phyloP scores from a whole-genome alignment of 2,329 filamentous ascomycete genomes.

The Elsinoe arachidis region DNA sequence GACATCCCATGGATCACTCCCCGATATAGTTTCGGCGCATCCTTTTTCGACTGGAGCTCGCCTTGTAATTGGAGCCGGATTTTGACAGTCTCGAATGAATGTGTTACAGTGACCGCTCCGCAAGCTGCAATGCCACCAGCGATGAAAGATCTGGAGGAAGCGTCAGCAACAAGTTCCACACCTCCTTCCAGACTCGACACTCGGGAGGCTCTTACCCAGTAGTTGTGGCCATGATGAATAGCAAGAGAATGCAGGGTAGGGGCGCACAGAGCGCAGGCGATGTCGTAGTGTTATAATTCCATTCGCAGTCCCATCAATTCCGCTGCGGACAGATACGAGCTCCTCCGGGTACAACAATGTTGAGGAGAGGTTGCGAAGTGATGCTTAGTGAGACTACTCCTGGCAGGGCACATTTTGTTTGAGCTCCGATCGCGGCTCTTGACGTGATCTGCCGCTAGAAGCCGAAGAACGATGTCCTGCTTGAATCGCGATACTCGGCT shows the following conservation, averaged over 20 bases:
- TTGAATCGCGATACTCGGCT: background rate
- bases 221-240: slow-evolving; percentile 38
- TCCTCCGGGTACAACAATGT: no score
- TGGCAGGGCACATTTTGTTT: background rate
- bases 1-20: slow-evolving; percentile 86
- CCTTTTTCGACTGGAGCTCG: slow-evolving; percentile 78
- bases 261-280: background rate
- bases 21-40: slow-evolving; percentile 79
- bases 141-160: slow-evolving; percentile 63
- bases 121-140: slow-evolving; percentile 94
- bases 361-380: background rate
- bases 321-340: no score
- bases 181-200: no score
- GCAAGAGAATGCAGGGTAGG: background rate
- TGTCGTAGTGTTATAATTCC: background rate
- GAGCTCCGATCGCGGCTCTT: background rate
- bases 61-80: slow-evolving; percentile 96
- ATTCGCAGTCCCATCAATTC: background rate
- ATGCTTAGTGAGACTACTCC: background rate
- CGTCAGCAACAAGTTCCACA: no score
- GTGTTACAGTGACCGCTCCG: slow-evolving; percentile 92
- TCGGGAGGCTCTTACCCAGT: slow-evolving; percentile 27
- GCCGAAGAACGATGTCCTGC: background rate
- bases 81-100: slow-evolving; percentile 98
- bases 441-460: background rate